Evolutionary conservation across 208 protist genomes (phyloP).

Genomic region (Acanthamoeba rhysodes): DNA sequence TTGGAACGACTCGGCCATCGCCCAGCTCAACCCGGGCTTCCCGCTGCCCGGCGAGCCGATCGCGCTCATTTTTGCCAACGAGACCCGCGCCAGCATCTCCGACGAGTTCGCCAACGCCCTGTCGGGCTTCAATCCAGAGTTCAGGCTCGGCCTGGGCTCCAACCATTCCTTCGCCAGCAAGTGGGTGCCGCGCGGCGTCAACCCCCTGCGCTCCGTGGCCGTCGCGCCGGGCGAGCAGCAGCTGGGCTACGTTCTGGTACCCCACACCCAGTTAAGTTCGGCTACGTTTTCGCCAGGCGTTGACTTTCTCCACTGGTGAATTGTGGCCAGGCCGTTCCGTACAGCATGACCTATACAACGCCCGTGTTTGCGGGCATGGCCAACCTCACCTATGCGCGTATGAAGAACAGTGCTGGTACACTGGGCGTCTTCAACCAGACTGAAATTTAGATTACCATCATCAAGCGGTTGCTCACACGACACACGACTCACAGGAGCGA

Average conservation of each 20-base stretch:
- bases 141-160: neutral
- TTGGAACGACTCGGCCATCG: slow-evolving; percentile 44
- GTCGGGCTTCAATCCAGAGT: neutral
- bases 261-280: neutral
- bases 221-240: neutral
- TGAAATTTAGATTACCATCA: no score
- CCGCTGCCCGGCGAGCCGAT: neutral
- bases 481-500: neutral
- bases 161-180: neutral
- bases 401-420: slow-evolving; percentile 19
- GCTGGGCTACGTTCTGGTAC: slow-evolving; percentile 3
- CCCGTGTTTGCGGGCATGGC: neutral
- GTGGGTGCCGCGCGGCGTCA: neutral
- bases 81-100: neutral
- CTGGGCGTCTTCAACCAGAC: no score
- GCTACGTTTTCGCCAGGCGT: neutral
- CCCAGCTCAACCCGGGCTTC: slow-evolving; percentile 11
- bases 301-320: neutral
- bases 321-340: neutral
- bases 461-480: neutral
- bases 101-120: slow-evolving; percentile 19
- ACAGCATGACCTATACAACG: slow-evolving; percentile 44
- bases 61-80: slow-evolving; percentile 16
- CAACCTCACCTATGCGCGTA: neutral
- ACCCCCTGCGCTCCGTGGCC: neutral